Base-by-base conservation (phyloP, 371 early-diverging fungal species). In the Apophysomyces ossiformis region DNA sequence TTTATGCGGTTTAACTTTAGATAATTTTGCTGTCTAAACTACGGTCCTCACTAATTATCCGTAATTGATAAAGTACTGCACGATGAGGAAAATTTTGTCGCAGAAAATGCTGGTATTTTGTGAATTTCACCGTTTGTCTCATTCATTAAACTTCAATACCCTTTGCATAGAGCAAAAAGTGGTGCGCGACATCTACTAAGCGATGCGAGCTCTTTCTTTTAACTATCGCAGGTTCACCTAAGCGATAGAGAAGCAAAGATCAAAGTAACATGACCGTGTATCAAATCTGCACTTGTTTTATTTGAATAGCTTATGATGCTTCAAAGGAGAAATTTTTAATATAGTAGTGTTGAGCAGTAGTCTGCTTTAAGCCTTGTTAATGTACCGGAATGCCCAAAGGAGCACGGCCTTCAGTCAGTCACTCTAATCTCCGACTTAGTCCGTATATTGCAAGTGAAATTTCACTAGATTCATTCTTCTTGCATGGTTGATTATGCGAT, bases 1-100 rank as follows among this genome's bases (percentile, higher is more conserved):
- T 16, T 41, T 83, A n/a, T 83, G 83, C 62, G 70, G 79, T 38
- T 37, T 80, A 37, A 66, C 59, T 15, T 58, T 78, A 36, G 78
- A 78, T 64, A 77, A 76, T 43, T 74, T 81, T 65, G 56, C 66
- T 47, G 68, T 78, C 45, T 74, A 74, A 71, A 46, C 7, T 37
- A 5, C 1, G 1, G 41, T 11, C 41, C 1, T 8, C 8, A 41
- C 43, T 37, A 37, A 54, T 12, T 54, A 54, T 26, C 54, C n/a
- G 6, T 16, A 36, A 58, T 41, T 13, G 13, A 58, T 58, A 58
- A 32, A 37, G 32, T 26, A 26, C 32, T 26, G 32, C 32, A 26
- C 32, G 32, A 2, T 26, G 32, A 26, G 1, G 32, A 26, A 26
- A 26, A 26, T 26, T 26, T 26, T 26, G 32, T 26, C 32, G 32